A percentile compares a stretch with the other conserved stretches of the same genome.
Conservation (phyloP, 768 basidiomycete species). For the Multifurca ochricompacta region DNA sequence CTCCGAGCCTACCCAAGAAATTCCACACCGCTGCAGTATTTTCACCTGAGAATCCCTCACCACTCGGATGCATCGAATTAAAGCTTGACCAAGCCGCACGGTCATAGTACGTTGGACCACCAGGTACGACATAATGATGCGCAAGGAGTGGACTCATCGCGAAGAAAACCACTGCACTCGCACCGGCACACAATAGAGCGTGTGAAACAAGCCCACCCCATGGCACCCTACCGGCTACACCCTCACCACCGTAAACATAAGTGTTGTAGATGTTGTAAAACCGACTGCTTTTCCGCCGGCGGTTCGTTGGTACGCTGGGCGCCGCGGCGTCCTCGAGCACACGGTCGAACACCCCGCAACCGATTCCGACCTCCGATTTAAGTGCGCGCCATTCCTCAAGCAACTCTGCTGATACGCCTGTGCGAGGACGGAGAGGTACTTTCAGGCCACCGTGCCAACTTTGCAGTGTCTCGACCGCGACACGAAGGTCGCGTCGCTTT, state of each 20-base stretch:
- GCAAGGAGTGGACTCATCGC: conserved; percentile 53
- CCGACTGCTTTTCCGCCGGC: conserved; percentile 34
- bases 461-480: conserved; percentile 51
- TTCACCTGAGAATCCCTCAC: conserved; percentile 59
- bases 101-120: conserved; percentile 68
- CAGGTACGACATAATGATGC: conserved; percentile 50
- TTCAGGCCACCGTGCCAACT: conserved; percentile 62
- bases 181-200: conserved; percentile 44
- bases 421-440: conserved; percentile 36
- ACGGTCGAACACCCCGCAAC: conserved; percentile 70
- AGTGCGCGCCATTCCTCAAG: conserved; percentile 72
- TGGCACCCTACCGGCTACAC: conserved; percentile 23
- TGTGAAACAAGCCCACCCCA: conserved; percentile 17
- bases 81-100: conserved; percentile 74
- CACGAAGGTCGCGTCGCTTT: conserved; percentile 34
- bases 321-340: conserved; percentile 36
- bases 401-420: conserved; percentile 54
- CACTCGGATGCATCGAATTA: conserved; percentile 59
- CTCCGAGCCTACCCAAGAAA: conserved; percentile 62
- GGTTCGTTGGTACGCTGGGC: conserved; percentile 7
- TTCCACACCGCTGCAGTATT: conserved; percentile 59
- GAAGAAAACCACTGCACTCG: conserved; percentile 53
- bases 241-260: conserved; percentile 42
- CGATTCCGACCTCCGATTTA: conserved; percentile 72
- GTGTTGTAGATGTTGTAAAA: conserved; percentile 90